phyloP scores from a whole-genome alignment of 352 stramenopile species.

The Phytophthora lateralis region DNA sequence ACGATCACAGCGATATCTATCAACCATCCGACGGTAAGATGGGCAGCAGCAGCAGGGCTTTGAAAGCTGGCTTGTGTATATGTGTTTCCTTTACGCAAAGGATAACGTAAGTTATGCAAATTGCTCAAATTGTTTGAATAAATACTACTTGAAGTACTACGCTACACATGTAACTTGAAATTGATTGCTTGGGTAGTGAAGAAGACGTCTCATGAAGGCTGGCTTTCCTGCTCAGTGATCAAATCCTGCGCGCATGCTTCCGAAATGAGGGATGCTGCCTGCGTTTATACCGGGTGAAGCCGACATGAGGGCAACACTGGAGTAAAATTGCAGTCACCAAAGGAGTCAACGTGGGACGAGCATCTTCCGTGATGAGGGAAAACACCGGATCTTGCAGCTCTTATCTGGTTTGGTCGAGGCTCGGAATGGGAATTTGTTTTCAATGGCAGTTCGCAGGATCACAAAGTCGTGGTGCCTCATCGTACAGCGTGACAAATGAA shows the following conservation, averaged over 20 bases:
- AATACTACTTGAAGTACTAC: conserved; percentile 17
- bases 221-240: not conserved
- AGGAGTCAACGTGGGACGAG: no score
- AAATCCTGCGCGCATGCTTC: conserved; percentile 4
- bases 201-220: no score
- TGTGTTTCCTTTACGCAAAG: conserved; percentile 17
- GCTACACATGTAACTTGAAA: conserved; percentile 4
- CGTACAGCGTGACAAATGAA: conserved; percentile 64
- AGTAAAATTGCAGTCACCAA: conserved; percentile 4
- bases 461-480: conserved; percentile 54
- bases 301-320: conserved; percentile 47
- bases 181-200: no score
- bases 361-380: conserved; percentile 37
- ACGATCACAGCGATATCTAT: conserved; percentile 28
- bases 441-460: conserved; percentile 8
- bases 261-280: conserved; percentile 33
- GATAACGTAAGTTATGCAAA: conserved; percentile 22
- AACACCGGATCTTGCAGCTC: conserved; percentile 7
- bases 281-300: conserved; percentile 27
- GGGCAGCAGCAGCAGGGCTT: conserved; percentile 22
- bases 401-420: not conserved
- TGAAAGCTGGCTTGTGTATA: conserved; percentile 29
- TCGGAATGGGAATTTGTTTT: not conserved
- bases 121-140: conserved; percentile 30
- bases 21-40: conserved; percentile 37